These are phyloP conservation scores for Schwanniomyces yamadae DNA, from an alignment of 805 yeast genomes.

Conservation along the genomic window DNA sequence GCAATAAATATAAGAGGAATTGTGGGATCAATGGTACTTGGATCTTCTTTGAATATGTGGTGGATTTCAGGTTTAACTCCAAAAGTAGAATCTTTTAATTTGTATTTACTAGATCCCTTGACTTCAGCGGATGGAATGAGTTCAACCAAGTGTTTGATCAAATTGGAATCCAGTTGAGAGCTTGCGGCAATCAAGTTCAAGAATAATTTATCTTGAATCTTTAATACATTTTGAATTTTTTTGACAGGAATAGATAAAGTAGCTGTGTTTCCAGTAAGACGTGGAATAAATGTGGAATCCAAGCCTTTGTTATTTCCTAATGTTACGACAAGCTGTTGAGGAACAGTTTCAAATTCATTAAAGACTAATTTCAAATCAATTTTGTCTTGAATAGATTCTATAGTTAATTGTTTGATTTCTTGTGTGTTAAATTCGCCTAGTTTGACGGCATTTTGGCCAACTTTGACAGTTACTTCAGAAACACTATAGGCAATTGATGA, in stretches of 20 bases:
- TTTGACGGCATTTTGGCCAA: slow-evolving; percentile 21
- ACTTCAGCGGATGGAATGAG: slow-evolving; percentile 29
- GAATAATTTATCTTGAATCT: slow-evolving; percentile 28
- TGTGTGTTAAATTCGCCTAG: slow-evolving; percentile 32
- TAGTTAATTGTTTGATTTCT: slow-evolving; percentile 26
- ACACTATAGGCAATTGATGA: slow-evolving; percentile 28
- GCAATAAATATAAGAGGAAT: slow-evolving; percentile 53
- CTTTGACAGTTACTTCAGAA: slow-evolving; percentile 26
- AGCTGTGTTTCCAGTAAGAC: slow-evolving; percentile 19
- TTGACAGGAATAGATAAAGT: slow-evolving; percentile 23
- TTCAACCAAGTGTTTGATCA: slow-evolving; percentile 27
- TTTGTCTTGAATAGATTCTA: slow-evolving; percentile 33
- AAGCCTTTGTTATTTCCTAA: slow-evolving; percentile 30
- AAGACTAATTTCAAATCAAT: slow-evolving; percentile 28
- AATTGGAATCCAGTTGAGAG: slow-evolving; percentile 16
- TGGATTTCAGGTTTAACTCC: slow-evolving; percentile 59
- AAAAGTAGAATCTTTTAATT: slow-evolving; percentile 30
- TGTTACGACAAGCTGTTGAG: slow-evolving; percentile 35
- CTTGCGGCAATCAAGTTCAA: slow-evolving; percentile 35
- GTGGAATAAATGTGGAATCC: slow-evolving; percentile 33
- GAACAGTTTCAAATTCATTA: slow-evolving; percentile 19
- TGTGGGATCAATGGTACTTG: slow-evolving; percentile 48
- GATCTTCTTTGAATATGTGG: slow-evolving; percentile 59
- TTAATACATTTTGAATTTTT: slow-evolving; percentile 37
- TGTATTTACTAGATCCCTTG: slow-evolving; percentile 20